Base-by-base conservation (phyloP, 1,284 basidiomycete species). In the Pascua guehoae region DNA sequence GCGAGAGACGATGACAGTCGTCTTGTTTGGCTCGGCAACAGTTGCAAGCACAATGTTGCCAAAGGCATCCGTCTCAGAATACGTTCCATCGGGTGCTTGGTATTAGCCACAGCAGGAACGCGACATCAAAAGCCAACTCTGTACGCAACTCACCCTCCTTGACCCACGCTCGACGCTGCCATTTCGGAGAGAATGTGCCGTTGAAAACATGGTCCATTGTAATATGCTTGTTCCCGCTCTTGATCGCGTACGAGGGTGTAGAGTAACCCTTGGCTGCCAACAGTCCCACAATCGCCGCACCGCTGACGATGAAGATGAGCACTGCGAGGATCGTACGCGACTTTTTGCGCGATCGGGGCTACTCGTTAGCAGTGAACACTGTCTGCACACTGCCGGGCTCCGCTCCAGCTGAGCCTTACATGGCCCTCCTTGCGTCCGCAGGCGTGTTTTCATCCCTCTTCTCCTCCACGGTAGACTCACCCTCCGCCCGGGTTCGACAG, bases 161-260 rank as follows among this genome's bases (percentile, higher is more conserved):
- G 37, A 96, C 86, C 93, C 93, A 96, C 47, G 85, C 80, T 37
- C 94, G 74, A 37, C 68, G 67, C 46, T 80, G 79, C 12, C 68
- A 70, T 5, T 81, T 66, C 3, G 81, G 74, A 11, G 51, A 61
- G 69, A 95, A 96, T 0, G 91, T 95, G 5, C 90, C 90, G 68
- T 94, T 93, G 77, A 91, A 91, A 48, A 94, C 77, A 71, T 92
- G 87, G 67, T 95, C 89, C 82, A 96, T 84, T 1, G 87, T 87
- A 49, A 95, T 81, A 65, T 85, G 88, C 63, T 80, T 81, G 38
- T 76, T 81, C 1, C 88, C 86, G 5, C 80, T 80, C 80, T 74
- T 72, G 45, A 60, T 58, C 41, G 59, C 61, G 51, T 68, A 73
- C 5, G 65, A 61, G 8, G 75, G 72, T 0, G 70, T 66, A 9